Evolutionary conservation across 1,139 yeast species (phyloP).

Genomic region (Spencermartinsiella ligniputridi): DNA sequence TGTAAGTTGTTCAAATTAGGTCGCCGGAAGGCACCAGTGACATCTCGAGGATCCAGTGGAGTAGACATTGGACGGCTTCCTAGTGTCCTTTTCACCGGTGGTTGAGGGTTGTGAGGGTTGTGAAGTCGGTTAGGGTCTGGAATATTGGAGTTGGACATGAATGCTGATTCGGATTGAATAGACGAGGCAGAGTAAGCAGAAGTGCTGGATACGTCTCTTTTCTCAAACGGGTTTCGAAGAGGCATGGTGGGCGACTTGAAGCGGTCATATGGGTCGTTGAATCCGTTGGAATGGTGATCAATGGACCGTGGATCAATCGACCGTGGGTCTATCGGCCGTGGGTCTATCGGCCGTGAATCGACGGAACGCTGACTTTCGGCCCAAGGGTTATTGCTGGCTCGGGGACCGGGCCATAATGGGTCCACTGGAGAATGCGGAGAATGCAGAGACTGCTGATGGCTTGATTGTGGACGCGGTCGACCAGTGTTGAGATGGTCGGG

Average conservation of each 20-base stretch:
- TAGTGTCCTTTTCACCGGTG: background rate
- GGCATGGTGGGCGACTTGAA: conserved; percentile 5
- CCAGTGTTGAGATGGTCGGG: background rate
- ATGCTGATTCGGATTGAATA: conserved; percentile 14
- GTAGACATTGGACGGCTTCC: conserved; percentile 9
- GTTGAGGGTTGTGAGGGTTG: too few relatives aligned
- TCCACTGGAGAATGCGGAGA: background rate
- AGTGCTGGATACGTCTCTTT: conserved; percentile 13
- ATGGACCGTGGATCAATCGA: background rate
- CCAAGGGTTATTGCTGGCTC: background rate
- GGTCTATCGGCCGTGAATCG: background rate
- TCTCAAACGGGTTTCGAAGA: conserved; percentile 6
- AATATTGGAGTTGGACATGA: background rate
- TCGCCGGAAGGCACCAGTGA: background rate
- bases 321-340: background rate
- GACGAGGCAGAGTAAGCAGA: conserved; percentile 18
- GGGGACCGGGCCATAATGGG: background rate
- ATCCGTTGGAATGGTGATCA: background rate
- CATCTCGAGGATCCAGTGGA: conserved; percentile 9
- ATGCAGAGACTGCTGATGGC: background rate
- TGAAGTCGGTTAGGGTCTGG: too few relatives aligned
- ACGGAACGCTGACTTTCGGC: too few relatives aligned
- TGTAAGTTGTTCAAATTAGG: background rate
- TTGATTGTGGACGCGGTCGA: too few relatives aligned
- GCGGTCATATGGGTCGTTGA: background rate